phyloP scores from a whole-genome alignment of 495 filamentous ascomycete genomes.

The Hypomontagnella monticulosa region DNA sequence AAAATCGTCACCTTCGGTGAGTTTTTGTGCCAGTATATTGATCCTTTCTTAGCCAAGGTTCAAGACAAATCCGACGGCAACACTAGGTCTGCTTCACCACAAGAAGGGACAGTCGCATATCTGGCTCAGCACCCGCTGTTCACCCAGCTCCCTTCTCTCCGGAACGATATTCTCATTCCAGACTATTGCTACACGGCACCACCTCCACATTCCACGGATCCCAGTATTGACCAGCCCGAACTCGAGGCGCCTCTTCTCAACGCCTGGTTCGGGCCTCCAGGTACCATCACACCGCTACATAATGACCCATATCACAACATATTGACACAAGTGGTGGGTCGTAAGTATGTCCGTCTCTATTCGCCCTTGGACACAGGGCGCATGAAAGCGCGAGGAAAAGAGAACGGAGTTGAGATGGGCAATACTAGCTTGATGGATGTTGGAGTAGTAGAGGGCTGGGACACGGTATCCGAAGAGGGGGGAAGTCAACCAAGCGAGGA shows the following conservation, averaged over 20 bases:
- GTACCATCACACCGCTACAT: constrained; percentile 91
- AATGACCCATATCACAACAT: constrained; percentile 96
- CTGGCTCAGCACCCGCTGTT: constrained; percentile 93
- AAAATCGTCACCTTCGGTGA: constrained; percentile 78
- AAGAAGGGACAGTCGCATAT: constrained; percentile 67
- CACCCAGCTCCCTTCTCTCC: constrained; percentile 79
- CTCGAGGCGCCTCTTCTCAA: constrained; percentile 71
- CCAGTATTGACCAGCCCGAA: constrained; percentile 59
- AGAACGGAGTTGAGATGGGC: constrained; percentile 86
- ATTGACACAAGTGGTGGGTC: constrained; percentile 86
- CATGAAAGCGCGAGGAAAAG: constrained; percentile 71
- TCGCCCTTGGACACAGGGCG: constrained; percentile 66
- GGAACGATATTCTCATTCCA: constrained; percentile 79
- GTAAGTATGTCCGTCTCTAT: constrained; percentile 91
- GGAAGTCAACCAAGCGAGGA: constrained; percentile 21
- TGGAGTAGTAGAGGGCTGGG: constrained; percentile 66
- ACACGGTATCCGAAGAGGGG: constrained; percentile 34
- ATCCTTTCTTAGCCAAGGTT: constrained; percentile 20
- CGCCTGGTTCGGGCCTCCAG: constrained; percentile 90
- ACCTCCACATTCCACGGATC: constrained; percentile 61
- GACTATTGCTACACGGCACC: constrained; percentile 85
- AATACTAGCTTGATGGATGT: constrained; percentile 87
- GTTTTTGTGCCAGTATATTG: constrained; percentile 71
- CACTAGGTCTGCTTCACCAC: constrained; percentile 13
- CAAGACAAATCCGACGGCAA: constrained; percentile 18